Evolutionary conservation across 352 stramenopile species (phyloP), one percentile per base, ranked within the genome.

Genomic region (Labyrinthula sp.): DNA sequence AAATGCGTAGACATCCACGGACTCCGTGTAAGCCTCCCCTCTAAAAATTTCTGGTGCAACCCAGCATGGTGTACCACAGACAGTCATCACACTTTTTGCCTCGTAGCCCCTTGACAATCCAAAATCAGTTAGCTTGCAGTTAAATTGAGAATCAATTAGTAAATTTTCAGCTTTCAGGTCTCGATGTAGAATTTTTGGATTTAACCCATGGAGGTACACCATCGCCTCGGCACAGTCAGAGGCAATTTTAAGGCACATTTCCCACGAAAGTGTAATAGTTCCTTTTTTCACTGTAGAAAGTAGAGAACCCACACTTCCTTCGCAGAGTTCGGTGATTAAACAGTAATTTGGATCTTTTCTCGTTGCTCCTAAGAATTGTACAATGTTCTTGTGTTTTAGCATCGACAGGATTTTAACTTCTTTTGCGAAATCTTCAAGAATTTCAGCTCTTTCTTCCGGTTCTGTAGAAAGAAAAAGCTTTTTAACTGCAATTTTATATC

Each of bases 121-220:
- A 56, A 85, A 83, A 56, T 83, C 75, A n/a, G 66, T 75, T 18
- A 86, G 58, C 50, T 86, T 99, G 59, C 97, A 89, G 62, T 97
- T 97, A 56, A 94, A 89, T 60, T 96, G 87, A 7, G 79, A 79
- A 63, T 97, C 88, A 23, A 97, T 62, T 33, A 95, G 67, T 38
- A 96, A 59, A 62, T 95, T 96, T 38, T 95, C 84, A 2, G 86
- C 84, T 62, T 97, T 95, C 21, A 97, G 68, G 66, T 95, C 89
- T 49, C 88, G 75, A 59, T 99, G 90, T 28, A 97, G 84, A 54
- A 99, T 93, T 52, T 85, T 79, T 12, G 75, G 73, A 38, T 65
- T 77, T 38, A 65, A 80, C 8, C 64, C 75, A 63, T 87, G 75
- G 22, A 85, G 56, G 50, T 84, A 87, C 57, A 82, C 71, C 69